Percentiles rank a stretch among this genome's conserved stretches.
phyloP scores from a whole-genome alignment of 306 rosid genomes.

The Prunus armeniaca region DNA sequence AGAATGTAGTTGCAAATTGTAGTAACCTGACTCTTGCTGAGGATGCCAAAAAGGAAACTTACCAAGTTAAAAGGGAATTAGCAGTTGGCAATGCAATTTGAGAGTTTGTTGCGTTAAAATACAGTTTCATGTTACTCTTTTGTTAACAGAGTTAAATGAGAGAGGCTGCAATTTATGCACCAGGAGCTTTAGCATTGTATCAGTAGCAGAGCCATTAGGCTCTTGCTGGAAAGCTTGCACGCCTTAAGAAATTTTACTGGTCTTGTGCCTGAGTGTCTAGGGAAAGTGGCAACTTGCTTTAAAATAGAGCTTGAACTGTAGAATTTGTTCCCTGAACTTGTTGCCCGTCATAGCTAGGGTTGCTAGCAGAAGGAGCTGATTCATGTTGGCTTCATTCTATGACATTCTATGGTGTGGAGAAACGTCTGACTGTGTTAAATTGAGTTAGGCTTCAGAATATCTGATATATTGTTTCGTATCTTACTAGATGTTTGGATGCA shows the following conservation, averaged over 20 bases:
- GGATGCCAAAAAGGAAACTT: neutral
- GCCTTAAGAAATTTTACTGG: neutral
- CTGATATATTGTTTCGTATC: constrained; percentile 8
- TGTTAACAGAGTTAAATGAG: too few relatives aligned
- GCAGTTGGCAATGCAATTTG: neutral
- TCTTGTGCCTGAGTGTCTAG: neutral
- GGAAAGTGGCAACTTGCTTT: neutral
- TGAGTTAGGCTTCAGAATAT: neutral
- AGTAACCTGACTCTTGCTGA: neutral
- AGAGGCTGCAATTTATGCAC: too few relatives aligned
- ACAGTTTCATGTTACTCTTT: too few relatives aligned
- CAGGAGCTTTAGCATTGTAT: neutral
- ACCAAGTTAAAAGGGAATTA: neutral
- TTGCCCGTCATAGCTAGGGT: neutral
- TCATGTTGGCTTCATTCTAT: neutral
- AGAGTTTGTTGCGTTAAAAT: too few relatives aligned
- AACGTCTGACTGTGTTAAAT: neutral
- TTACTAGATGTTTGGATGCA: constrained; percentile 81
- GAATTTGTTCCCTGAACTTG: neutral
- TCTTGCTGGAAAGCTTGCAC: neutral
- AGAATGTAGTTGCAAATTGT: too few relatives aligned
- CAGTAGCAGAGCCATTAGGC: neutral
- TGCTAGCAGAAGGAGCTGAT: neutral
- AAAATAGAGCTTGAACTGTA: neutral
- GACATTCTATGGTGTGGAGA: neutral